Conservation (phyloP, 768 basidiomycete genomes). For the Lentinula aciculospora region DNA sequence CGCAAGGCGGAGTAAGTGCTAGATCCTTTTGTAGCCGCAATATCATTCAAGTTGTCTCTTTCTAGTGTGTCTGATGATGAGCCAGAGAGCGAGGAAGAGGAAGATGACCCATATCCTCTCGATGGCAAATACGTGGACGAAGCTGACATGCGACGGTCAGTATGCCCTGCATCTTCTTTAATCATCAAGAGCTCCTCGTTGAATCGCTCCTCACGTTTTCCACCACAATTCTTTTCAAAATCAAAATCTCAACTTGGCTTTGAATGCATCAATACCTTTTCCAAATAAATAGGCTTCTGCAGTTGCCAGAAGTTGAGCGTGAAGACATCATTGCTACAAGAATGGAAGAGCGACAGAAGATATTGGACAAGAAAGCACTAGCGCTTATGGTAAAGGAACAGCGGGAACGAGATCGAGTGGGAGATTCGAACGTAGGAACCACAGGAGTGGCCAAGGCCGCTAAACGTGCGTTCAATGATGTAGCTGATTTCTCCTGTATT, state of each 20-base stretch:
- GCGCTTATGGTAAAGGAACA: constrained; percentile 71
- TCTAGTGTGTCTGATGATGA: constrained; percentile 43
- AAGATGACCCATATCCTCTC: constrained; percentile 73
- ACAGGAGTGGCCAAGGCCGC: constrained; percentile 61
- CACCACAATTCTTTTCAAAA: constrained; percentile 16
- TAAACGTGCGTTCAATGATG: constrained; percentile 59
- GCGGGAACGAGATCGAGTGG: constrained; percentile 28
- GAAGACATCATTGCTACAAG: constrained; percentile 82
- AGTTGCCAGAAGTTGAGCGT: constrained; percentile 82
- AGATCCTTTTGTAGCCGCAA: constrained; percentile 11
- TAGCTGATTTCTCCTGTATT: not conserved
- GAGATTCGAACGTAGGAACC: constrained; percentile 37
- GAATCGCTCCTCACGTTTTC: constrained; percentile 17
- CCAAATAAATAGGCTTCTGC: constrained; percentile 52
- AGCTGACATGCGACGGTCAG: constrained; percentile 76
- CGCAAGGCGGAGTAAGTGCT: constrained; percentile 60
- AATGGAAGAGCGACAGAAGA: constrained; percentile 66
- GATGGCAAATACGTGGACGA: constrained; percentile 91
- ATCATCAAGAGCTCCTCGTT: not conserved
- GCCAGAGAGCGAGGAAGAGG: constrained; percentile 62
- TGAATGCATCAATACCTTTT: not conserved
- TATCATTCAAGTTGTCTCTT: constrained; percentile 9
- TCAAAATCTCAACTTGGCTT: constrained; percentile 12
- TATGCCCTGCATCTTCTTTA: constrained; percentile 9
- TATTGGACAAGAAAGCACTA: constrained; percentile 65